Evolutionary conservation across 225 moss, liverwort and hornwort genomes (phyloP).

Genomic region (Takakia lepidozioides): DNA sequence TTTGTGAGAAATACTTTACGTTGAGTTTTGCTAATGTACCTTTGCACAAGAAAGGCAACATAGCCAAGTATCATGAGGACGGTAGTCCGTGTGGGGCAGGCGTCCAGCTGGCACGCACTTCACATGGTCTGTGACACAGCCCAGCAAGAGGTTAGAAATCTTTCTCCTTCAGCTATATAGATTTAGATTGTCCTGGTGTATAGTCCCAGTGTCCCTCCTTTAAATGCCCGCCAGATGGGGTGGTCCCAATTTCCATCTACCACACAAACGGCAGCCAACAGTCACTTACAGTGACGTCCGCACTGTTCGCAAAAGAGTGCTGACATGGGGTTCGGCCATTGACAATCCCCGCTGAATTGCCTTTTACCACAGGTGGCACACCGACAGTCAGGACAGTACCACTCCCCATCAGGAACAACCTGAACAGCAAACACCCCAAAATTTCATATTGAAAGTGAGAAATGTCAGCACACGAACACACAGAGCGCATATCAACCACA

Average conservation of each 20-base stretch:
- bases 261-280: neutral
- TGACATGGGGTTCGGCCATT: slow-evolving; percentile 56
- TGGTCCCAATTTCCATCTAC: neutral
- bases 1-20: no score
- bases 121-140: slow-evolving; percentile 64
- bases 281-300: slow-evolving; percentile 83
- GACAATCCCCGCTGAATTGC: slow-evolving; percentile 63
- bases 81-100: slow-evolving; percentile 41
- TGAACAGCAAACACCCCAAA: slow-evolving; percentile 13
- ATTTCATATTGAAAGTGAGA: no score
- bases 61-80: slow-evolving; percentile 75
- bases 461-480: no score
- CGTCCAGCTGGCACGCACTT: slow-evolving; percentile 74
- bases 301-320: slow-evolving; percentile 85
- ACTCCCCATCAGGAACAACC: slow-evolving; percentile 80
- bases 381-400: slow-evolving; percentile 96
- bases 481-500: no score
- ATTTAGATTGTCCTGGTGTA: no score
- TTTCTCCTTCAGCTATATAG: no score
- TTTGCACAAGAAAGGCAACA: slow-evolving; percentile 60
- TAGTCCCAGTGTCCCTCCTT: no score
- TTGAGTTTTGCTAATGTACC: no score
- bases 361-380: slow-evolving; percentile 82
- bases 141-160: slow-evolving; percentile 3
- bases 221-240: no score